Conservation (phyloP, 768 basidiomycete genomes). For the Mycena venus region DNA sequence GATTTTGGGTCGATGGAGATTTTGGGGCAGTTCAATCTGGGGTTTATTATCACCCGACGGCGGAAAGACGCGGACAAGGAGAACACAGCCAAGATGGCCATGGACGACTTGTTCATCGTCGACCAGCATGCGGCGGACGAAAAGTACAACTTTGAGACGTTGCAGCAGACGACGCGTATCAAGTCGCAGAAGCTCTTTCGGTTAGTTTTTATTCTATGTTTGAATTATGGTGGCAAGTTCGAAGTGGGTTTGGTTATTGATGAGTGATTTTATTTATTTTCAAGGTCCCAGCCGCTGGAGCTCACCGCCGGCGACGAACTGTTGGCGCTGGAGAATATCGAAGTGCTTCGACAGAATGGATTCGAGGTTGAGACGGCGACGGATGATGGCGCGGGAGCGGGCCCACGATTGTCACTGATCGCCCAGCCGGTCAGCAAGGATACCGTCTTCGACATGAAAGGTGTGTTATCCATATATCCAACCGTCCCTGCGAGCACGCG, state of each 20-base stretch:
- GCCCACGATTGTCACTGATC: constrained; percentile 69
- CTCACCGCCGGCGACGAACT: constrained; percentile 93
- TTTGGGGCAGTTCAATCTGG: constrained; percentile 95
- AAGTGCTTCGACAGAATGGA: constrained; percentile 88
- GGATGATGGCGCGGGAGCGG: constrained; percentile 57
- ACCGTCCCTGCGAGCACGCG: not conserved
- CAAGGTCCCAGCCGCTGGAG: constrained; percentile 82
- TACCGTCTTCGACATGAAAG: constrained; percentile 91
- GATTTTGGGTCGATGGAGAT: constrained; percentile 91
- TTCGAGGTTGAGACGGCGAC: constrained; percentile 75
- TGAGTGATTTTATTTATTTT: constrained; percentile 10
- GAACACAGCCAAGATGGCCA: constrained; percentile 64
- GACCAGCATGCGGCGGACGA: constrained; percentile 99
- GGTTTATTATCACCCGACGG: constrained; percentile 91
- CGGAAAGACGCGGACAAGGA: constrained; percentile 46
- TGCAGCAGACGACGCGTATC: constrained; percentile 92
- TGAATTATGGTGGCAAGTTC: no score
- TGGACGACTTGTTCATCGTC: constrained; percentile 95
- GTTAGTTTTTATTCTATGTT: constrained; percentile 62
- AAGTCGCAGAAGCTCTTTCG: constrained; percentile 87
- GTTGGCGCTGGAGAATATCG: constrained; percentile 86
- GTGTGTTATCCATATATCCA: constrained; percentile 52
- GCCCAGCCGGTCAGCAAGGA: constrained; percentile 94
- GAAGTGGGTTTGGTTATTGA: no score
- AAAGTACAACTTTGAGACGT: constrained; percentile 97